These are phyloP conservation scores for Raddia guianensis DNA, from an alignment of 176 grass and related monocot species.

Conservation along the genomic window DNA sequence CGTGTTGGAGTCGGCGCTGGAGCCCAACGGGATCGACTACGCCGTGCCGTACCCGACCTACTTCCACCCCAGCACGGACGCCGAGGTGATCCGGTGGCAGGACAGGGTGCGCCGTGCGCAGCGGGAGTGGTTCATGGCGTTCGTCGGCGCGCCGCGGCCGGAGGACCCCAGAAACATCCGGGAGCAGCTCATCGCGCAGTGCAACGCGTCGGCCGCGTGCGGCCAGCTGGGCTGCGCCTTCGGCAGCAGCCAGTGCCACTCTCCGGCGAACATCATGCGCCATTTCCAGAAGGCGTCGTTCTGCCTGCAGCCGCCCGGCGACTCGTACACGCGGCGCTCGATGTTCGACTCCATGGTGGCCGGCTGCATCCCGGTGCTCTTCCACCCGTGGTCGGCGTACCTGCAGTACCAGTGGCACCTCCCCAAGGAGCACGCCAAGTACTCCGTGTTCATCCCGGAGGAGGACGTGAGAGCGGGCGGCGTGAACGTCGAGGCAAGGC, in stretches of 20 bases:
- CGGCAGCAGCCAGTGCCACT: constrained; percentile 33
- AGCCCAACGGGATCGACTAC: constrained; percentile 8
- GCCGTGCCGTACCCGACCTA: constrained; percentile 68
- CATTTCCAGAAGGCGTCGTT: constrained; percentile 45
- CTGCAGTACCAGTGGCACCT: constrained; percentile 51
- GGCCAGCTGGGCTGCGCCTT: no score
- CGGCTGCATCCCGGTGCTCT: constrained; percentile 53
- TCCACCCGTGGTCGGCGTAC: constrained; percentile 45
- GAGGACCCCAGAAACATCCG: constrained; percentile 44
- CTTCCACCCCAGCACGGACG: constrained; percentile 61
- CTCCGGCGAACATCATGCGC: constrained; percentile 43
- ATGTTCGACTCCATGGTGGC: constrained; percentile 52
- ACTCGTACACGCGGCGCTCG: constrained; percentile 38
- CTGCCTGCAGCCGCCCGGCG: constrained; percentile 49
- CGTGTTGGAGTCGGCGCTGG: constrained; percentile 36
- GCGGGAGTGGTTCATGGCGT: constrained; percentile 53
- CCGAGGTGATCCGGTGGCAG: constrained; percentile 53
- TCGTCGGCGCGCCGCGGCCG: constrained; percentile 54
- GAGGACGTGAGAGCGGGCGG: constrained; percentile 29
- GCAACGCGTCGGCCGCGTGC: constrained; percentile 14
- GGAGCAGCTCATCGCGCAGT: constrained; percentile 55
- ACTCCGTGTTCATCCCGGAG: constrained; percentile 47
- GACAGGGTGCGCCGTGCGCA: constrained; percentile 29
- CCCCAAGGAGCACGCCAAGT: constrained; percentile 39
- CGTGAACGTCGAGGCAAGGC: constrained; percentile 38